Conservation (phyloP, 495 filamentous ascomycete genomes). For the Penicillium lagena region DNA sequence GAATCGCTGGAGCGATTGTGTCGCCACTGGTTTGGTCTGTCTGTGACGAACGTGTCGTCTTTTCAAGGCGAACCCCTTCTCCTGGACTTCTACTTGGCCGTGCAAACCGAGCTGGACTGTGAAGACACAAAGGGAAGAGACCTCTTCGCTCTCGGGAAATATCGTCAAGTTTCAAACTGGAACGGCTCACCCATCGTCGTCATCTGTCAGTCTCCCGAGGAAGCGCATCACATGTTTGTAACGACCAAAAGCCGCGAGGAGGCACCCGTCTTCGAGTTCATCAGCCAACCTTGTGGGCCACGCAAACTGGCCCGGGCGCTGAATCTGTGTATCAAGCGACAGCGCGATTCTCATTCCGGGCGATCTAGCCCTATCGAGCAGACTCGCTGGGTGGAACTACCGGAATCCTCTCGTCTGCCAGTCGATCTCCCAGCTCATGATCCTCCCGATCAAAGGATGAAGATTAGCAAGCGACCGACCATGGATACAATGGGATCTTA, state of each 20-base stretch:
- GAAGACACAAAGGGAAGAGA: conserved; percentile 6
- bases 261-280: conserved; percentile 17
- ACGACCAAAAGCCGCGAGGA: conserved; percentile 5
- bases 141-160: conserved; percentile 2
- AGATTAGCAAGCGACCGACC: conserved; percentile 15
- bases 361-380: conserved; percentile 1
- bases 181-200: conserved; percentile 13
- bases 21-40: conserved; percentile 15
- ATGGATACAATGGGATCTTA: conserved; percentile 7
- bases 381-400: conserved; percentile 22
- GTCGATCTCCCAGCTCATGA: conserved; percentile 9
- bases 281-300: conserved; percentile 28
- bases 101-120: conserved; percentile 16
- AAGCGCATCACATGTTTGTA: conserved; percentile 21
- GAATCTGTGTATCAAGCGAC: conserved; percentile 20
- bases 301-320: conserved; percentile 19
- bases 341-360: not conserved
- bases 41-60: conserved; percentile 5
- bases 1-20: conserved; percentile 16
- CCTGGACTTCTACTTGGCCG: conserved; percentile 19
- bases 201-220: conserved; percentile 23
- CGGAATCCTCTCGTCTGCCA: conserved; percentile 12
- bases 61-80: not conserved
- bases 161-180: not conserved
- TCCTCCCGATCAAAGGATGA: conserved; percentile 10